These are phyloP conservation scores for Eucalyptus fibrosa DNA, from an alignment of 345 rosid genomes.

Conservation along the genomic window DNA sequence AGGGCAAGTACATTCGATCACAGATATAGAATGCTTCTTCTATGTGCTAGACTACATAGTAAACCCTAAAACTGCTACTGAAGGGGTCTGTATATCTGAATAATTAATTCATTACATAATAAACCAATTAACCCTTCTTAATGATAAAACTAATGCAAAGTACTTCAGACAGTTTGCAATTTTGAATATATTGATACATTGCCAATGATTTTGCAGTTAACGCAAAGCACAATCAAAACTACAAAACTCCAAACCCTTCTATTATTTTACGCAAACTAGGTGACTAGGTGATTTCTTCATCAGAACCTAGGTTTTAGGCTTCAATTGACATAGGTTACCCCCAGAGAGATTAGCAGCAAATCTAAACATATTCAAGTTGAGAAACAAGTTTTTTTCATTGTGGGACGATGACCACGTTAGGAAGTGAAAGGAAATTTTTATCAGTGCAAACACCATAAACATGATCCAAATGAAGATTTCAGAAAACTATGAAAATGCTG, in stretches of 20 bases:
- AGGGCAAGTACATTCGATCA: neutral
- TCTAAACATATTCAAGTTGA: neutral
- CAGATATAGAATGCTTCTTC: neutral
- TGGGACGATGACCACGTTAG: neutral
- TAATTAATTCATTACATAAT: neutral
- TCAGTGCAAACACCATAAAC: neutral
- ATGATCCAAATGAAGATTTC: neutral
- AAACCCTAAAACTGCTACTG: neutral
- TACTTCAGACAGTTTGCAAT: neutral
- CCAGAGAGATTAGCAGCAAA: neutral
- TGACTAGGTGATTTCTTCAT: neutral
- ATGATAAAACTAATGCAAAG: neutral
- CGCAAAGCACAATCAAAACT: neutral
- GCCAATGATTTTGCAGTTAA: neutral
- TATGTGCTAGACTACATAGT: neutral
- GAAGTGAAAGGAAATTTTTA: neutral
- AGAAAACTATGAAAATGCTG: neutral
- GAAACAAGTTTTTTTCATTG: neutral
- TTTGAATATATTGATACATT: neutral
- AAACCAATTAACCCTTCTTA: neutral
- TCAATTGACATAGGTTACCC: neutral
- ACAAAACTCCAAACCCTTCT: neutral
- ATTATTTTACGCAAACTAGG: neutral
- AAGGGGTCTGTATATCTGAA: neutral
- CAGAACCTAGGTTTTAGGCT: neutral